Base-by-base conservation (phyloP, 1,284 basidiomycete species). In the Cutaneotrichosporon sp. region DNA sequence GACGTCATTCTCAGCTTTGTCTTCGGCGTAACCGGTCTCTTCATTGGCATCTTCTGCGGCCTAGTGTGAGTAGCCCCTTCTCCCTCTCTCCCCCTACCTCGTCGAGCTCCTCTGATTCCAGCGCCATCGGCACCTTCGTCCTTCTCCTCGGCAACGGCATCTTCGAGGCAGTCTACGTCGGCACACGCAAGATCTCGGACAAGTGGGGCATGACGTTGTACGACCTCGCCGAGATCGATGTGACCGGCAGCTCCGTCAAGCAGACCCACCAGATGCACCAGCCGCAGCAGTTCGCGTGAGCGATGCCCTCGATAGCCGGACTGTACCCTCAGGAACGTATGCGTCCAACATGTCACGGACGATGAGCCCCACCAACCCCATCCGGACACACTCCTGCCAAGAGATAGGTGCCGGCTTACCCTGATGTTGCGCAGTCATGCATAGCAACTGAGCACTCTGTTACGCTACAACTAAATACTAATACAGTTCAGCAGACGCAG, bases 191-290 rank as follows among this genome's bases (percentile, higher is more conserved):
- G 47, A 9, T 50, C 27, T 27, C 47, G 11, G 47, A 14, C 47
- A 50, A 50, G 25, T 50, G 47, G 47, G n/a, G 9, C 47, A 50
- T 50, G 47, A 18, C 25, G 18, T 27, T 50, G 24, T 50, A 29
- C 47, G 25, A 50, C 47, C 18, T 50, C 38, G 38, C 38, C 16
- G 38, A 42, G 18, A 18, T 42, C 18, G 38, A 42, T 18, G 18
- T 42, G 16, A n/a, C 38, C 7, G 38, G 38, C 18, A 13, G 34
- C 3, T 4, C 11, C 14, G 6, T 14, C 34, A 36, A 36, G 34
- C 11, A 11, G 10, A 36, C 3, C 34, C 34, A 36, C 13, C 11
- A 36, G 11, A 16, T 14, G 2, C 34, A 36, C 13, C 34, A 36
- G 13, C 34, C 34, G 34, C 11, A 29, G 38, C 38, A 42, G 38